Conservation (phyloP, 2,329 filamentous ascomycete genomes). For the Ceratocystis cacaofunesta region DNA sequence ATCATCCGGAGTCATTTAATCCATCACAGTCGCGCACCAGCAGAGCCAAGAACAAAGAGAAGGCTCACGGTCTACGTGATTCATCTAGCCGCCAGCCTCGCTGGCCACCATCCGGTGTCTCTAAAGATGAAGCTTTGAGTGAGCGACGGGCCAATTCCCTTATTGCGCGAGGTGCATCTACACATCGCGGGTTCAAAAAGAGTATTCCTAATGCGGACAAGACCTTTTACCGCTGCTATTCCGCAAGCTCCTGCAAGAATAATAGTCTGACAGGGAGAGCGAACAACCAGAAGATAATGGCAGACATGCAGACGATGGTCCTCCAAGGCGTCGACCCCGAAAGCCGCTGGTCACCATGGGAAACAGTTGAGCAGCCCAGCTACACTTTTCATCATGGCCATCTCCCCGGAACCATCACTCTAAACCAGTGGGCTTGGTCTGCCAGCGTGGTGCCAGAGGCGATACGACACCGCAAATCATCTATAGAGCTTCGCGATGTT, state of each 20-base stretch:
- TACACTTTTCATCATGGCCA: constrained; percentile 52
- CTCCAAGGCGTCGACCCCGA: constrained; percentile 26
- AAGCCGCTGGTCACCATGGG: constrained; percentile 41
- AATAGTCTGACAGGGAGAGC: constrained; percentile 12
- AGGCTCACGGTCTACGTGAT: constrained; percentile 6
- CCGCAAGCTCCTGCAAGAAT: constrained; percentile 20
- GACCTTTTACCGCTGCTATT: constrained; percentile 41
- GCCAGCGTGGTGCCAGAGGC: constrained; percentile 41
- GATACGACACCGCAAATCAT: constrained; percentile 43
- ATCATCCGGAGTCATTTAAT: constrained; percentile 15
- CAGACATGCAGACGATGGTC: constrained; percentile 41
- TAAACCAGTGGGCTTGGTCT: constrained; percentile 53
- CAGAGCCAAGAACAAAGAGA: constrained; percentile 14
- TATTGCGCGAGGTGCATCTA: constrained; percentile 42
- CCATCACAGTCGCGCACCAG: constrained; percentile 17
- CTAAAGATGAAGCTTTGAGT: constrained; percentile 34
- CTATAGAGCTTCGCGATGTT: constrained; percentile 44
- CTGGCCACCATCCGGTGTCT: constrained; percentile 43
- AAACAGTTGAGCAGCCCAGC: constrained; percentile 60
- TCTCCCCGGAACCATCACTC: constrained; percentile 53
- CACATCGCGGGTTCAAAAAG: constrained; percentile 39
- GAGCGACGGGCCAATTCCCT: constrained; percentile 41
- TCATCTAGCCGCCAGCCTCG: constrained; percentile 12
- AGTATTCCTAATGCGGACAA: constrained; percentile 40
- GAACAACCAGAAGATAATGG: constrained; percentile 30